Evolutionary conservation across 768 basidiomycete species (phyloP).

Genomic region (Boletus insuetus): DNA sequence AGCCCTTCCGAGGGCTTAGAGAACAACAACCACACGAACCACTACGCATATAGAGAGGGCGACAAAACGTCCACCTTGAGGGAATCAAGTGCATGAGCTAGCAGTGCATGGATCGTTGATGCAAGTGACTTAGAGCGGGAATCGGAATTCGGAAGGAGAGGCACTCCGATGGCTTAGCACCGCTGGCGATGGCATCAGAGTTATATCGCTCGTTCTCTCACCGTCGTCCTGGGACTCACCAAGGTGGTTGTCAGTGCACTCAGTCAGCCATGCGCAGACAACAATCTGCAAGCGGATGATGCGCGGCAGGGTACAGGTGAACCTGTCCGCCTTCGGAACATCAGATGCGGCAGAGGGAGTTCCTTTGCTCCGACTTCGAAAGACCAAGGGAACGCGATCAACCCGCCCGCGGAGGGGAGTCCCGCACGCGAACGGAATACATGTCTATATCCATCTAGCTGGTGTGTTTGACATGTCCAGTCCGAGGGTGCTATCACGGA

Average conservation of each 20-base stretch:
- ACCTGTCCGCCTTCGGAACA: slow-evolving; percentile 1
- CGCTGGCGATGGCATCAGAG: not conserved
- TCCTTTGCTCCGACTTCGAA: slow-evolving; percentile 16
- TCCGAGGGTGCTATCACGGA: slow-evolving; percentile 14
- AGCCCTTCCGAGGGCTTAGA: no score
- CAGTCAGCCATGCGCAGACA: not conserved
- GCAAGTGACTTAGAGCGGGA: no score
- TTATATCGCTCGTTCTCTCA: no score
- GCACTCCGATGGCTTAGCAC: not conserved
- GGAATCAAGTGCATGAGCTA: no score
- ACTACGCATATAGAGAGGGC: no score
- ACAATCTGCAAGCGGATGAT: not conserved
- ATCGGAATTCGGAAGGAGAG: no score
- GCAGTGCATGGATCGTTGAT: no score
- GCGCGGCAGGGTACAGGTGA: slow-evolving; percentile 4
- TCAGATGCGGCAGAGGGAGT: slow-evolving; percentile 6
- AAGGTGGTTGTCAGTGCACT: no score
- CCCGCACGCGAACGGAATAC: slow-evolving; percentile 1
- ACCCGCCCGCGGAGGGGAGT: slow-evolving; percentile 26
- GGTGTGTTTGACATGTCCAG: slow-evolving; percentile 7
- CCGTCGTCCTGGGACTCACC: no score
- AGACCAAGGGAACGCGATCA: slow-evolving; percentile 14
- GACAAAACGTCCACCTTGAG: no score
- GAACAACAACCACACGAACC: no score
- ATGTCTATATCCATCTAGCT: slow-evolving; percentile 5